Percentiles rank a stretch among this genome's conserved stretches.
These are phyloP conservation scores for Claviceps quebecensis DNA, from an alignment of 2,329 filamentous ascomycete genomes.

Conservation along the genomic window DNA sequence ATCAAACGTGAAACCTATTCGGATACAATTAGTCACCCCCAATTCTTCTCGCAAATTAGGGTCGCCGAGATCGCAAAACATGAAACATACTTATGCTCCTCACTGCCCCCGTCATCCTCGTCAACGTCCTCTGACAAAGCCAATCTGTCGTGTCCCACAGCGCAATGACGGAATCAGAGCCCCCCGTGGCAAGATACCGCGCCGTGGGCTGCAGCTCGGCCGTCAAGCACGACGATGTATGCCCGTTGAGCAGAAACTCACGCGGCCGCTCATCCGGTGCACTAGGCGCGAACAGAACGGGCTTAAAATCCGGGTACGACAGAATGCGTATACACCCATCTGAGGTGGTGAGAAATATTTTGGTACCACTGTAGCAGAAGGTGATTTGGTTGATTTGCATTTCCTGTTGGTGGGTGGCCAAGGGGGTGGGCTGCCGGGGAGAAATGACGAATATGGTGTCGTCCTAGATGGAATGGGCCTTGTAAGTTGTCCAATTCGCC, in stretches of 20 bases:
- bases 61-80: not conserved
- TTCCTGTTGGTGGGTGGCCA: conserved; percentile 45
- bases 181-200: conserved; percentile 59
- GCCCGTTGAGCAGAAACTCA: conserved; percentile 53
- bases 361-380: conserved; percentile 60
- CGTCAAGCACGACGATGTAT: conserved; percentile 58
- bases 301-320: conserved; percentile 50
- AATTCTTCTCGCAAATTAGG: not conserved
- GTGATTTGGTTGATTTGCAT: conserved; percentile 58
- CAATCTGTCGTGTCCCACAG: conserved; percentile 69
- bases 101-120: conserved; percentile 54
- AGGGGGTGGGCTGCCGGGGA: conserved; percentile 38
- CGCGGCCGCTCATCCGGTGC: conserved; percentile 17
- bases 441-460: conserved; percentile 50
- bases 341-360: conserved; percentile 56
- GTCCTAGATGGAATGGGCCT: conserved; percentile 25
- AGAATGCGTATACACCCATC: conserved; percentile 60
- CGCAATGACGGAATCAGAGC: conserved; percentile 59
- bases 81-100: conserved; percentile 45
- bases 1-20: conserved; percentile 59
- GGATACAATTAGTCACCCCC: not conserved
- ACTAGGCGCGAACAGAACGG: conserved; percentile 35
- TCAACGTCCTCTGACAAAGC: conserved; percentile 60
- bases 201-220: conserved; percentile 58
- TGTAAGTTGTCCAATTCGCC: not conserved